phyloP scores from a whole-genome alignment of 495 filamentous ascomycete genomes.

The Neurospora sp. region DNA sequence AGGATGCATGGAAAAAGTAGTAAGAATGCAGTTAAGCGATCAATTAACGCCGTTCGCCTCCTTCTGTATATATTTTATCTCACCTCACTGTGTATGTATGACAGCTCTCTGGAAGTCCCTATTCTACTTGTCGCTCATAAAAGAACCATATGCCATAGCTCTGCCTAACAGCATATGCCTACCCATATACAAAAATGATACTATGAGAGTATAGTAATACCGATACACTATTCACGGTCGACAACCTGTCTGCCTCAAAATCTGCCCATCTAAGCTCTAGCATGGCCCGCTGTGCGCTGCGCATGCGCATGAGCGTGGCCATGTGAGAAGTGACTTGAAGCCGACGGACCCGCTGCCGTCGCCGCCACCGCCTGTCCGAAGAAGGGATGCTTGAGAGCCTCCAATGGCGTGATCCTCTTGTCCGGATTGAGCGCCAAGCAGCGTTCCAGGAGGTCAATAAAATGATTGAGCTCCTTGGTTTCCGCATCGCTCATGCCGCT shows the following conservation, averaged over 20 bases:
- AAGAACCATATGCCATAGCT: not conserved
- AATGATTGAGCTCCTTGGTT: slow-evolving; percentile 65
- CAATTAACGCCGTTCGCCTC: not conserved
- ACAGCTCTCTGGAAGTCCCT: not conserved
- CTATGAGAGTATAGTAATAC: not conserved
- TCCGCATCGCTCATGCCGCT: slow-evolving; percentile 66
- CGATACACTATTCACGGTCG: not conserved
- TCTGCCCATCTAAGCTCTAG: not conserved
- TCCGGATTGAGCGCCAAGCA: slow-evolving; percentile 90
- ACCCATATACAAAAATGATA: not conserved
- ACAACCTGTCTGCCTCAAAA: not conserved
- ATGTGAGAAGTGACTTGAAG: not conserved
- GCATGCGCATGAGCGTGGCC: not conserved
- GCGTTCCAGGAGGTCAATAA: slow-evolving; percentile 76
- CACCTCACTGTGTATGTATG: not conserved
- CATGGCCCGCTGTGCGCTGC: not conserved
- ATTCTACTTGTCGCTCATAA: not conserved
- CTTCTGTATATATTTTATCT: not conserved
- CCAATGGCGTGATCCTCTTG: slow-evolving; percentile 74
- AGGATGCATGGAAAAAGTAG: not conserved
- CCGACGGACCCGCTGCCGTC: not conserved
- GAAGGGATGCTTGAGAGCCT: slow-evolving; percentile 86
- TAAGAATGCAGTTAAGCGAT: not conserved
- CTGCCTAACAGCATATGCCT: not conserved
- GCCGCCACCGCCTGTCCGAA: slow-evolving; percentile 22